phyloP scores from a whole-genome alignment of 805 yeast species.

The Clavispora santaluciae region DNA sequence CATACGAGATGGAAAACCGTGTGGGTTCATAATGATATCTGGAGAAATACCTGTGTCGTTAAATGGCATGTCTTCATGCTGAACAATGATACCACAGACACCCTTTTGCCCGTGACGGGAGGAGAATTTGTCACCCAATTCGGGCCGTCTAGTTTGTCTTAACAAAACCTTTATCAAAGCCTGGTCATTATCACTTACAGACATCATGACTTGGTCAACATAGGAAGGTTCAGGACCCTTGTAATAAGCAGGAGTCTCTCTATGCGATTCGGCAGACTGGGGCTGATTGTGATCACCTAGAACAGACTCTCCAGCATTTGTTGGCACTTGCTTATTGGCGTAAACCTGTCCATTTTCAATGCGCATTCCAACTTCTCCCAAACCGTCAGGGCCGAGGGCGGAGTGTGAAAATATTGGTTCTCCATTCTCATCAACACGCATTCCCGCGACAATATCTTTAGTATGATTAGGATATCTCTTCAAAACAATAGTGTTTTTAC shows the following conservation, averaged over 20 bases:
- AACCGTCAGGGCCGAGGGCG: constrained; percentile 88
- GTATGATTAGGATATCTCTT: constrained; percentile 94
- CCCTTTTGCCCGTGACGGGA: constrained; percentile 96
- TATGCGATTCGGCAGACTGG: constrained; percentile 52
- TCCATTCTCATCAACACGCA: constrained; percentile 78
- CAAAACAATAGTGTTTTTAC: constrained; percentile 84
- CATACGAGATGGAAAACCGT: constrained; percentile 99
- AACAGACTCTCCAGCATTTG: constrained; percentile 68
- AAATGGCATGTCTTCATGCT: constrained; percentile 95
- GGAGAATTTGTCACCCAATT: constrained; percentile 94
- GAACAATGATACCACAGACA: constrained; percentile 97
- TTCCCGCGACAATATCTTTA: constrained; percentile 85
- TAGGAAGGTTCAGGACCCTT: constrained; percentile 95
- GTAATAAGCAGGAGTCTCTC: constrained; percentile 88
- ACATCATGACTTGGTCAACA: constrained; percentile 96
- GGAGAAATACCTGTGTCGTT: constrained; percentile 89
- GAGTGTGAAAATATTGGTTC: constrained; percentile 83
- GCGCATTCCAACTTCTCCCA: constrained; percentile 92
- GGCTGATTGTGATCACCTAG: constrained; percentile 35
- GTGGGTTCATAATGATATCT: constrained; percentile 97
- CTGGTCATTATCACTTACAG: constrained; percentile 92
- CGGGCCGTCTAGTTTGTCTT: constrained; percentile 96
- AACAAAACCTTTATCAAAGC: constrained; percentile 87
- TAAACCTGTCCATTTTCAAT: constrained; percentile 92
- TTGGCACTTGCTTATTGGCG: constrained; percentile 89